A percentile compares a stretch with the other conserved stretches of the same genome.
Evolutionary conservation across 352 stramenopile genomes (phyloP).

Genomic region (Aphanomyces invadans): DNA sequence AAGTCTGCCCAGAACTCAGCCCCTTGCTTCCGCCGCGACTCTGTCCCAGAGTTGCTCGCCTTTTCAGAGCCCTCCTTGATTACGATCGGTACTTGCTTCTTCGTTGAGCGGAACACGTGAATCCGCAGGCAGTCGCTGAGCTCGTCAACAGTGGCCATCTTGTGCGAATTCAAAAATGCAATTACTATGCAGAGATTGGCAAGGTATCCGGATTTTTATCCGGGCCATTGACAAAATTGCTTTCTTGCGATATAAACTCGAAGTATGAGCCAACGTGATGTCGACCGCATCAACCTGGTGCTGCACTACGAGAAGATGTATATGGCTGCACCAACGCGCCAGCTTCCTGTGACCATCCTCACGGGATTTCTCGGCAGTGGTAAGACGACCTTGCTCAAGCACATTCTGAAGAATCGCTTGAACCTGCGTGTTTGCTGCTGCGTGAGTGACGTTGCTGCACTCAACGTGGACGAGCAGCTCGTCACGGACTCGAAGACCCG

Average conservation of each 20-base stretch:
- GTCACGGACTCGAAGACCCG: constrained; percentile 34
- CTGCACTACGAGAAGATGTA: constrained; percentile 19
- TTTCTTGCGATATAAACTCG: too few species aligned
- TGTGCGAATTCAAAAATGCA: neutral
- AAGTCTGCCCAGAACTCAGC: constrained; percentile 16
- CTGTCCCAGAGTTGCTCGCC: neutral
- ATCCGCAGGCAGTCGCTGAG: neutral
- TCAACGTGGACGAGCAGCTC: constrained; percentile 65
- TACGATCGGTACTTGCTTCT: neutral
- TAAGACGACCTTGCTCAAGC: constrained; percentile 66
- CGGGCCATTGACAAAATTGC: too few species aligned
- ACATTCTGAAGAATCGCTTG: constrained; percentile 55
- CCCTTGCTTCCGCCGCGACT: constrained; percentile 2
- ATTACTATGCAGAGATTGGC: neutral
- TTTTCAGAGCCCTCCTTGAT: neutral
- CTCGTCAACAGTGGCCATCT: neutral
- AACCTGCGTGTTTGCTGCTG: constrained; percentile 63
- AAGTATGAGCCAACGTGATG: constrained; percentile 8
- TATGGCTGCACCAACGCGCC: constrained; percentile 15
- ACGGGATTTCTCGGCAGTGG: constrained; percentile 38
- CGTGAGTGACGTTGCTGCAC: constrained; percentile 54
- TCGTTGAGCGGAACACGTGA: constrained; percentile 3
- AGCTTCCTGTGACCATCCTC: constrained; percentile 21
- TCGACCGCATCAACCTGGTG: constrained; percentile 18
- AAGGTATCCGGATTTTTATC: too few species aligned